Percentiles rank a stretch among this genome's conserved stretches.
These are phyloP conservation scores for Suillus clintonianus DNA, from an alignment of 768 basidiomycete genomes.

Conservation along the genomic window DNA sequence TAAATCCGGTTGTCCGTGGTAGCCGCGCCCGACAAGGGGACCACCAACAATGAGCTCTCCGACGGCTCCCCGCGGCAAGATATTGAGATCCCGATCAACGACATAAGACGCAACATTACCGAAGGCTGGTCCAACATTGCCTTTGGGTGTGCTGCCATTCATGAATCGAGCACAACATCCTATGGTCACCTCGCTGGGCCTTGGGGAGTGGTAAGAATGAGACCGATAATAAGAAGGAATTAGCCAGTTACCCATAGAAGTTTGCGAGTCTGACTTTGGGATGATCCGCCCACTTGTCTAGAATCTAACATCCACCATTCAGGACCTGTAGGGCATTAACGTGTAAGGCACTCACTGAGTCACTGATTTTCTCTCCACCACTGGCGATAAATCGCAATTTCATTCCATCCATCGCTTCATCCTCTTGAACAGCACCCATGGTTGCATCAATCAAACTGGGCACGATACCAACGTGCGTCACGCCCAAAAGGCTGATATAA, in stretches of 20 bases:
- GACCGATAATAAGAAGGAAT: neutral
- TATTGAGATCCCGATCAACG: conserved; percentile 42
- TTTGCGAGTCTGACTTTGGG: conserved; percentile 47
- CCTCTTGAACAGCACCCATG: conserved; percentile 31
- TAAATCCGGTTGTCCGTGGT: conserved; percentile 45
- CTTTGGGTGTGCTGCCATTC: conserved; percentile 39
- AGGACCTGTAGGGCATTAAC: neutral
- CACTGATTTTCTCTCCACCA: conserved; percentile 56
- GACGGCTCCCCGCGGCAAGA: conserved; percentile 44
- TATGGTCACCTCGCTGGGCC: conserved; percentile 54
- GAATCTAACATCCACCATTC: conserved; percentile 21
- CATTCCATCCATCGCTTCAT: conserved; percentile 31
- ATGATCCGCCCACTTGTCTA: conserved; percentile 51
- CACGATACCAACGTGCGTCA: conserved; percentile 54
- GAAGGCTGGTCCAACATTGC: conserved; percentile 48
- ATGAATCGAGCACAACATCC: conserved; percentile 50
- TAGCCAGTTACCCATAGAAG: conserved; percentile 43
- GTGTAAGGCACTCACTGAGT: conserved; percentile 37
- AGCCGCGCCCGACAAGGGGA: conserved; percentile 51
- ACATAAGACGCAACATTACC: conserved; percentile 37
- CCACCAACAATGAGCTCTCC: conserved; percentile 55
- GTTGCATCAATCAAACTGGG: conserved; percentile 56
- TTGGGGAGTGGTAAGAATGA: conserved; percentile 8
- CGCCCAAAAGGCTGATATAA: conserved; percentile 39
- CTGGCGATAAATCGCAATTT: conserved; percentile 46